Percentiles rank a stretch among this genome's conserved stretches.
Evolutionary conservation across 345 rosid species (phyloP).

Genomic region (Litchi chinensis): DNA sequence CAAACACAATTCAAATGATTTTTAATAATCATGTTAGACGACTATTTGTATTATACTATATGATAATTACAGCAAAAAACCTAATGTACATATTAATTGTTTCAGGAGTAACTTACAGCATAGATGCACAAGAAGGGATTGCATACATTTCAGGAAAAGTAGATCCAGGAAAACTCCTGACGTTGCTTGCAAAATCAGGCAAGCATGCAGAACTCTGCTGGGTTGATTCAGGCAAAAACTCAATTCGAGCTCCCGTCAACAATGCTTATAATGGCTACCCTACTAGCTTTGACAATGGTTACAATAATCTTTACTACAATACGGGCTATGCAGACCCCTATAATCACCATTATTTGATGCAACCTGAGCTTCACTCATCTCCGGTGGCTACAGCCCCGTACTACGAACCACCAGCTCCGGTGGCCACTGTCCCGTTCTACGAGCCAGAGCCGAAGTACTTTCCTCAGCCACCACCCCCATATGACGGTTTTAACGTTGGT

Average conservation of each 20-base stretch:
- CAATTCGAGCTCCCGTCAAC: background rate
- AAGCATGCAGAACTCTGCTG: constrained; percentile 24
- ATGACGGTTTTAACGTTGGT: background rate
- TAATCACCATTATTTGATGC: background rate
- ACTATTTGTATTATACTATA: too few relatives aligned
- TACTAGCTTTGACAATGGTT: background rate
- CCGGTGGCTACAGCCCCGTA: background rate
- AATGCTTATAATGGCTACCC: background rate
- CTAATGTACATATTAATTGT: too few relatives aligned
- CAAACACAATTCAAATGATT: too few relatives aligned
- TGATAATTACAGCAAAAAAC: too few relatives aligned
- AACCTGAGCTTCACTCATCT: background rate
- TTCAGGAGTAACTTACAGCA: constrained; percentile 20
- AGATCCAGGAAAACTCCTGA: constrained; percentile 15
- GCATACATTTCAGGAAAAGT: constrained; percentile 25
- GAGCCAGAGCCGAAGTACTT: constrained; percentile 3
- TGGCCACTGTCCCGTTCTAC: background rate
- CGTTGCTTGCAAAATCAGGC: constrained; percentile 14
- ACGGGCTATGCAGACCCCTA: background rate
- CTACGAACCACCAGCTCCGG: background rate
- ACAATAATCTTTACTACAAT: background rate
- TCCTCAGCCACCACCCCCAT: constrained; percentile 17
- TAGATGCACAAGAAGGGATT: constrained; percentile 22
- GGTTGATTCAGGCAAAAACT: constrained; percentile 16
- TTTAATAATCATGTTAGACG: too few relatives aligned